Evolutionary conservation across 106 monocot genomes (phyloP).

Genomic region (Allium sativum): DNA sequence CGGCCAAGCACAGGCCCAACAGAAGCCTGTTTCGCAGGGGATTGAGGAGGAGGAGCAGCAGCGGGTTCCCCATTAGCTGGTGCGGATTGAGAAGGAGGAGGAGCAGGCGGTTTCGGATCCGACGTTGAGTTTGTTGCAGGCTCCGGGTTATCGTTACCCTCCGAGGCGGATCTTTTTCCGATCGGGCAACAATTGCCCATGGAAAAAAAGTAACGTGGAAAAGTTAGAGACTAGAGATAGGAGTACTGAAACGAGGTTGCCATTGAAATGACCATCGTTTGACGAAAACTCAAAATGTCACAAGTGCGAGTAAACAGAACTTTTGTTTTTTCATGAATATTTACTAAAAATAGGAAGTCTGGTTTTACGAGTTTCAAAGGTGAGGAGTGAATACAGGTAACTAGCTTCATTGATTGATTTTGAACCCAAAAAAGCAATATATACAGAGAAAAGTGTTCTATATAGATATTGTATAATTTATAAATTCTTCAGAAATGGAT

Average conservation of each 20-base stretch:
- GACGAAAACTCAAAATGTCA: too few species aligned
- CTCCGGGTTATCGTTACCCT: neutral
- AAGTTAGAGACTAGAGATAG: neutral
- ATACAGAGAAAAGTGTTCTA: too few species aligned
- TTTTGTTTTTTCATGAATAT: neutral
- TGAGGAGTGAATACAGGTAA: slow-evolving; percentile 7
- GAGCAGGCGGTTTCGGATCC: neutral
- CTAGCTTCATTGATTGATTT: neutral
- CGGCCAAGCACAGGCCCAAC: slow-evolving; percentile 50
- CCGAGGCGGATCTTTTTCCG: neutral
- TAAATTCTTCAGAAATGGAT: too few species aligned
- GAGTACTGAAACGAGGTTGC: neutral
- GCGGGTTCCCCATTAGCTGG: neutral
- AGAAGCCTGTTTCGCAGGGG: slow-evolving; percentile 11
- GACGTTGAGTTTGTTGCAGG: neutral
- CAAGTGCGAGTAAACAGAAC: neutral
- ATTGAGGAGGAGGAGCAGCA: neutral
- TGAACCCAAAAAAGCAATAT: too few species aligned
- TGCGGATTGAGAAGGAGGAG: neutral
- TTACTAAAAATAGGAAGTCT: neutral
- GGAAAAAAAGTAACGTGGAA: neutral
- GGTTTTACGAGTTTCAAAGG: neutral
- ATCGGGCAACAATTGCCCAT: slow-evolving; percentile 8
- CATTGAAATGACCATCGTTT: too few species aligned
- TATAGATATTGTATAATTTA: too few species aligned